Conservation (phyloP, 495 filamentous ascomycete genomes). For the Lineolata rhizophorae region DNA sequence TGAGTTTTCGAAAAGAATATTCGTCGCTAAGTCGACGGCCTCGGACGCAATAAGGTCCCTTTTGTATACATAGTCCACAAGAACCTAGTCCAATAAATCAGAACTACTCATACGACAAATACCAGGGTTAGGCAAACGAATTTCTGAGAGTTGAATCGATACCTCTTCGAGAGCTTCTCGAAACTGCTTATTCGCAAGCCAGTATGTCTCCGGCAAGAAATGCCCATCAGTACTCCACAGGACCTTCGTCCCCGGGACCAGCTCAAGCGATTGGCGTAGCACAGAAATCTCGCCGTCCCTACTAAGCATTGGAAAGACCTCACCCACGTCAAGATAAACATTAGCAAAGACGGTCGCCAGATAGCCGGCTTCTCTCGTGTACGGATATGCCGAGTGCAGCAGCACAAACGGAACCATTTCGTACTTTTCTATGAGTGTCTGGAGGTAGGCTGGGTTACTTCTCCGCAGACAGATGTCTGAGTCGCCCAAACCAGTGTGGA, state of each 20-base stretch:
- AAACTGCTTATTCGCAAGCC: conserved; percentile 57
- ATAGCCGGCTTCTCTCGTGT: conserved; percentile 63
- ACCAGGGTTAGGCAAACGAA: too few relatives aligned
- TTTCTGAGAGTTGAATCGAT: too few relatives aligned
- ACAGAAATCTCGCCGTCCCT: conserved; percentile 57
- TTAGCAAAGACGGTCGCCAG: conserved; percentile 61
- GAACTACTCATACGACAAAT: too few relatives aligned
- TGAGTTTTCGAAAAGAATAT: conserved; percentile 49
- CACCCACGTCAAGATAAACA: conserved; percentile 69
- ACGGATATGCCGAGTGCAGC: conserved; percentile 70
- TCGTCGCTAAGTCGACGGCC: conserved; percentile 32
- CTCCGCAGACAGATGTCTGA: conserved; percentile 50
- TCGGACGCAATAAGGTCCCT: conserved; percentile 34
- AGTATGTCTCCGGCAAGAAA: conserved; percentile 65
- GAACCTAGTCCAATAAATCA: too few relatives aligned
- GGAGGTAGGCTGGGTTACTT: conserved; percentile 58
- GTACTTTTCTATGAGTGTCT: conserved; percentile 48
- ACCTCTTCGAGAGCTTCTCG: conserved; percentile 51
- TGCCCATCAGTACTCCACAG: conserved; percentile 76
- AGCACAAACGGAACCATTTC: conserved; percentile 53
- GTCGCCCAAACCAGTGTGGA: conserved; percentile 75
- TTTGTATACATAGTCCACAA: conserved; percentile 36
- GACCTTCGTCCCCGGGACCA: conserved; percentile 55
- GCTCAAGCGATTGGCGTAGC: conserved; percentile 50
- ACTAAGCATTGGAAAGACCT: conserved; percentile 69